Evolutionary conservation across 176 grass and related monocot genomes (phyloP).

Genomic region (Eleusine coracana): DNA sequence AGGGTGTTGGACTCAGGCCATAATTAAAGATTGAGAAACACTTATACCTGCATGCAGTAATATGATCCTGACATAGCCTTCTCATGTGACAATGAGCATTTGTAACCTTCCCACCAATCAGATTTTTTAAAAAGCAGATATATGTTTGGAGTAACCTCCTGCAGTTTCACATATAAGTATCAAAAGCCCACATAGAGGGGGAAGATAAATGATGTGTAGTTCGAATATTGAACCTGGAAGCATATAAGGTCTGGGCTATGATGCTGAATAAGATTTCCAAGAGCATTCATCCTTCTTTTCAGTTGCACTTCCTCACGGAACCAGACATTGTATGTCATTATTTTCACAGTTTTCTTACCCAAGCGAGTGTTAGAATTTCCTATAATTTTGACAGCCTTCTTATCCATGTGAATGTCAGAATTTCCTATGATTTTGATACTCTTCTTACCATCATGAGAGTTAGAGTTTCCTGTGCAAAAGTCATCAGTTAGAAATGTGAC

Average conservation of each 20-base stretch:
- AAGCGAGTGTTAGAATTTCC: conserved; percentile 34
- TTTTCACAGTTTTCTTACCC: conserved; percentile 56
- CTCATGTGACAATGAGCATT: conserved; percentile 58
- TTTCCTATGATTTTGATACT: too few relatives aligned
- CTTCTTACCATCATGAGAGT: too few relatives aligned
- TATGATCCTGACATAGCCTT: conserved; percentile 56
- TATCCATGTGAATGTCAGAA: not conserved
- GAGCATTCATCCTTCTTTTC: conserved; percentile 60
- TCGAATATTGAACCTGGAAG: conserved; percentile 58
- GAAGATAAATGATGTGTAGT: conserved; percentile 25
- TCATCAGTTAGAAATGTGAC: not conserved
- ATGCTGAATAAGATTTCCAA: conserved; percentile 67
- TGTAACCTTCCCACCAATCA: conserved; percentile 83
- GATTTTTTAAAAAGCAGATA: conserved; percentile 70
- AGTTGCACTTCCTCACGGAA: conserved; percentile 88
- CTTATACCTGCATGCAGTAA: conserved; percentile 84
- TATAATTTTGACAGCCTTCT: not conserved
- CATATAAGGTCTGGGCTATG: conserved; percentile 76
- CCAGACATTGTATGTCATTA: conserved; percentile 98
- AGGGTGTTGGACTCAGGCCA: not conserved
- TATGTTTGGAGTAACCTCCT: conserved; percentile 86
- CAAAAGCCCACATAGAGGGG: not conserved
- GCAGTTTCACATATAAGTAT: conserved; percentile 33
- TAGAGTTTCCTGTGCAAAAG: not conserved
- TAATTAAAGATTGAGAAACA: conserved; percentile 9